Conservation (phyloP, 257 asterid species). For the Solanum bulbocastanum region DNA sequence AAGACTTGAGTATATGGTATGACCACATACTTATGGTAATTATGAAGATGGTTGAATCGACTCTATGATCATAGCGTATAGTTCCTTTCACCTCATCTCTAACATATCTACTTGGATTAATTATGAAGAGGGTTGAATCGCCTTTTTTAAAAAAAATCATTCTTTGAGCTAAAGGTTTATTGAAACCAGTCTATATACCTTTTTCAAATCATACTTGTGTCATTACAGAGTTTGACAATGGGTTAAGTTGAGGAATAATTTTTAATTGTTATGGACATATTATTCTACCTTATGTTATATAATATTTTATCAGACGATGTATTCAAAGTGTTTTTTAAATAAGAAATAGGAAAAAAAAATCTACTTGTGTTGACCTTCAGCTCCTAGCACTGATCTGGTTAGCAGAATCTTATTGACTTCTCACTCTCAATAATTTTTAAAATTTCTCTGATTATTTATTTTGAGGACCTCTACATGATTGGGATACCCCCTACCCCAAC, state of each 20-base stretch:
- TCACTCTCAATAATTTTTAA: slow-evolving; percentile 11
- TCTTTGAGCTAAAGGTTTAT: neutral
- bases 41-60: neutral
- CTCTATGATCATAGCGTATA: neutral
- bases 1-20: neutral
- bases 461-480: slow-evolving; percentile 4
- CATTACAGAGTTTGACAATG: neutral
- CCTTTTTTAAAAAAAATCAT: neutral
- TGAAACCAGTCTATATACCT: fast-evolving
- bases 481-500: slow-evolving; percentile 5
- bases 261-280: neutral
- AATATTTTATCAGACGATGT: neutral
- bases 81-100: neutral
- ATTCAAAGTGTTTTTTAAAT: neutral
- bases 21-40: neutral
- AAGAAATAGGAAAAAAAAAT: neutral
- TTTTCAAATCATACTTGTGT: neutral
- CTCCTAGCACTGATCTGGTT: slow-evolving; percentile 19
- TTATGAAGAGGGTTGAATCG: neutral
- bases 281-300: neutral
- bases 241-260: neutral
- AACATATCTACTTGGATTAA: neutral
- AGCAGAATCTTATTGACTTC: slow-evolving; percentile 46
- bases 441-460: neutral
- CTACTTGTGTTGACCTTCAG: slow-evolving; percentile 23